Evolutionary conservation across 1,139 yeast species (phyloP), one percentile per base, ranked within the genome.

Genomic region (Kurtzmaniella quercitrusa): DNA sequence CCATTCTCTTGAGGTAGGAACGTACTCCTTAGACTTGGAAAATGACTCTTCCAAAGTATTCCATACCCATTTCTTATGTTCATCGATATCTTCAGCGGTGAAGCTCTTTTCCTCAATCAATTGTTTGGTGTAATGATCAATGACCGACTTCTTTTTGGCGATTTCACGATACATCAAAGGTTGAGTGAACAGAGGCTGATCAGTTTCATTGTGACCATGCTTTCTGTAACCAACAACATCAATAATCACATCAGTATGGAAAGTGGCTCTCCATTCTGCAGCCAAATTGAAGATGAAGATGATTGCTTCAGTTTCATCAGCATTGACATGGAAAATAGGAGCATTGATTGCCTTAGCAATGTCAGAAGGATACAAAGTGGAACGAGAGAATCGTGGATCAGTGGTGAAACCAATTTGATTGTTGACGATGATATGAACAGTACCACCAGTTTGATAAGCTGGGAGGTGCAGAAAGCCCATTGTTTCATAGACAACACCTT

Each of bases 371-470:
- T 93, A 94, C 60, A 95, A 93, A 41, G 98, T 93, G 29, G 98
- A 93, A 75, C 99, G 85, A 33, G 97, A 91, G 60, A 86, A 86
- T 74, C 96, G 81, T 56, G 99, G 98, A 67, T 93, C 98, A 43
- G 99, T 93, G 53, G 99, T 93, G 81, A 93, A 93, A 69, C 99
- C 99, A 66, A 93, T 93, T 78, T 93, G 99, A 75, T 93, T 93
- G 72, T 94, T 94, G 53, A 93, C 90, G 60, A 93, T 91, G 54
- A 93, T 81, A 69, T 93, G 98, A 54, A 93, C 77, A 46, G 98
- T 90, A 79, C 99, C 99, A 75, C 99, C 99, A 43, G 98, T 91
- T 46, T 96, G 82, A 73, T 89, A 93, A 52, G 93, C 96, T 53
- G 97, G 97, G 63, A 93, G 79, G 59, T 82, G 81, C 55, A 88